Base-by-base conservation (phyloP, 2,329 filamentous ascomycete genomes). In the Penicillium sp. region DNA sequence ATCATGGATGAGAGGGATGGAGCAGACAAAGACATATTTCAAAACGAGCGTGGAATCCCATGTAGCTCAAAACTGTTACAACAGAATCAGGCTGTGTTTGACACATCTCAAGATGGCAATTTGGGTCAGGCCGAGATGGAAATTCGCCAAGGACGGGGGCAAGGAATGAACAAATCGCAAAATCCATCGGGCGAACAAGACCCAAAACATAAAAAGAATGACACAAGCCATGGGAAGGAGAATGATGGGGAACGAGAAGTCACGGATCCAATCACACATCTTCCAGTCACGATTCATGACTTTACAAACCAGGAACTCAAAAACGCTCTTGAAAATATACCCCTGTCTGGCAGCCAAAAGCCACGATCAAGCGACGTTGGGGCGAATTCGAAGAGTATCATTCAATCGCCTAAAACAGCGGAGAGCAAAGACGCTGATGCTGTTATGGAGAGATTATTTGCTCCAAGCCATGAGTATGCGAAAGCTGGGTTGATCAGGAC, bases 161-260 rank as follows among this genome's bases (percentile, higher is more conserved):
- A 31, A 18, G 29, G 15, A 16, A 16, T 16, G 29, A 31, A 16
- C 29, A 31, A 15, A 17, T 16, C 29, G 19, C 29, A 31, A 31
- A 17, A 15, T 31, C 29, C 29, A 31, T 31, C 29, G 29, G 17
- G 29, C 15, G 14, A 31, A 31, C 13, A 31, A 31, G 29, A 17
- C 29, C 15, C 29, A 31, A 31, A 31, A 18, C 13, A 31, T 31
- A 31, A 31, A 5, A 15, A 31, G n/a, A 31, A 31, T 31, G 29
- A 31, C 29, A 31, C 29, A 31, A 31, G n/a, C 19, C 29, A 31
- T 31, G 29, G 29, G 29, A 31, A 31, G 15, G 29, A 31, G 29
- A 16, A 31, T 17, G 15, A 31, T 31, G 29, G 29, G 29, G 29
- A 31, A 16, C 29, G 29, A 31, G 29, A 31, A 31, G 29, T 31